Percentiles rank a stretch among this genome's conserved stretches.
Conservation (phyloP, 1,284 basidiomycete genomes). For the Prillingera fragicola region DNA sequence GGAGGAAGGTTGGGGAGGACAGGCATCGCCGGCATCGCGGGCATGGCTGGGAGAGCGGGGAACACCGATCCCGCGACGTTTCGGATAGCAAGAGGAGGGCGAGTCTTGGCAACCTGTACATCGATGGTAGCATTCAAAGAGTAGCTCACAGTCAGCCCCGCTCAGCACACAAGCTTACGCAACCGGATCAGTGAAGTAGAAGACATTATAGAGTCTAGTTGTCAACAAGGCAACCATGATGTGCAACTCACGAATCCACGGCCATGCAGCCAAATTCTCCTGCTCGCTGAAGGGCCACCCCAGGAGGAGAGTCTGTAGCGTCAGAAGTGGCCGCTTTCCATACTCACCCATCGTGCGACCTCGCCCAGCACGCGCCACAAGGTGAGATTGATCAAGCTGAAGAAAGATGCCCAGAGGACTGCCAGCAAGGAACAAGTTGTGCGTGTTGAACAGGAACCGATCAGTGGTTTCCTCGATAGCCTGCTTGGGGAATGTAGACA, state of each 20-base stretch:
- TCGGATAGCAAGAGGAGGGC: constrained; percentile 50
- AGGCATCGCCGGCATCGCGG: constrained; percentile 31
- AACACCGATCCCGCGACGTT: constrained; percentile 41
- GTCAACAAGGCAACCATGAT: background rate
- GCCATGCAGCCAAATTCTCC: constrained; percentile 55
- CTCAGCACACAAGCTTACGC: constrained; percentile 31
- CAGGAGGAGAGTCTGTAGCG: constrained; percentile 11
- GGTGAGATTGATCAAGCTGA: constrained; percentile 53
- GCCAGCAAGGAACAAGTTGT: constrained; percentile 53
- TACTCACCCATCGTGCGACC: constrained; percentile 49
- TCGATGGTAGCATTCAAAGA: constrained; percentile 46
- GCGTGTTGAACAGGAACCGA: constrained; percentile 52
- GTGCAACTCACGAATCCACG: constrained; percentile 44
- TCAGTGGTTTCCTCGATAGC: constrained; percentile 35
- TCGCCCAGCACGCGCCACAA: constrained; percentile 53
- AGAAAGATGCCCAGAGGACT: constrained; percentile 55
- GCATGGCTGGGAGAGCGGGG: constrained; percentile 34
- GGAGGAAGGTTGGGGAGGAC: constrained; percentile 38
- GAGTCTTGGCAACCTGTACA: constrained; percentile 39
- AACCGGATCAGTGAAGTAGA: constrained; percentile 54
- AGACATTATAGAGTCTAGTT: constrained; percentile 50
- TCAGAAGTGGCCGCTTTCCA: background rate
- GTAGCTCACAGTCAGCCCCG: constrained; percentile 18
- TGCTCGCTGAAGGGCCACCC: constrained; percentile 43
- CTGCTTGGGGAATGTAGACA: constrained; percentile 46